phyloP scores from a whole-genome alignment of 208 protist genomes.

The Leishmania mexicana region DNA sequence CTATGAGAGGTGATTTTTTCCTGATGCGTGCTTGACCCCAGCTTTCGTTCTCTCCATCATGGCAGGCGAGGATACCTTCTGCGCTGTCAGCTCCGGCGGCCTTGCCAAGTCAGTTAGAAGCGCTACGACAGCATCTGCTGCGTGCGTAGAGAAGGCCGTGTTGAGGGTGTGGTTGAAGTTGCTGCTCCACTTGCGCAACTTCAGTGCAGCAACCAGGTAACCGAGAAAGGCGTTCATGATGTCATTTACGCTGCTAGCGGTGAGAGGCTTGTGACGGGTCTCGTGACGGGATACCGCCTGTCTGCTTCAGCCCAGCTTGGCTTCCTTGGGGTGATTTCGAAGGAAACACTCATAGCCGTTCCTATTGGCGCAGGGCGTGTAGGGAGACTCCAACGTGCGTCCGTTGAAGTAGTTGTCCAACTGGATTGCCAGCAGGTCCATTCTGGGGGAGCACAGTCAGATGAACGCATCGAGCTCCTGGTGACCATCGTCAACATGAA shows the following conservation, averaged over 20 bases:
- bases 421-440: slow-evolving; percentile 20
- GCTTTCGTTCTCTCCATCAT: not conserved
- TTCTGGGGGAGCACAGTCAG: slow-evolving; percentile 13
- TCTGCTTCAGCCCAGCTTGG: slow-evolving; percentile 19
- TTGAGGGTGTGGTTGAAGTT: slow-evolving; percentile 20
- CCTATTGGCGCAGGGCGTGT: slow-evolving; percentile 29
- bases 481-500: slow-evolving; percentile 18
- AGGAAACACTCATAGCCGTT: slow-evolving; percentile 23
- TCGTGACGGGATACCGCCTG: slow-evolving; percentile 11
- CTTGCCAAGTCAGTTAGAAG: not conserved
- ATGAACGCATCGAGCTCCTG: slow-evolving; percentile 26
- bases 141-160: not conserved
- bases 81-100: not conserved
- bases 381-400: slow-evolving; percentile 27
- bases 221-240: slow-evolving; percentile 31
- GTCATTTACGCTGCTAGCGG: slow-evolving; percentile 14
- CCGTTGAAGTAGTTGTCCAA: slow-evolving; percentile 30
- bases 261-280: slow-evolving; percentile 29
- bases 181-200: slow-evolving; percentile 28
- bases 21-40: not conserved
- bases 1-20: not conserved
- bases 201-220: slow-evolving; percentile 24
- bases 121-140: not conserved
- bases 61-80: not conserved
- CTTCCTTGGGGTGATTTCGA: slow-evolving; percentile 11